Evolutionary conservation across 108 stramenopile species (phyloP), one percentile per base, ranked within the genome.

Genomic region (Halocafeteria seosinensis): DNA sequence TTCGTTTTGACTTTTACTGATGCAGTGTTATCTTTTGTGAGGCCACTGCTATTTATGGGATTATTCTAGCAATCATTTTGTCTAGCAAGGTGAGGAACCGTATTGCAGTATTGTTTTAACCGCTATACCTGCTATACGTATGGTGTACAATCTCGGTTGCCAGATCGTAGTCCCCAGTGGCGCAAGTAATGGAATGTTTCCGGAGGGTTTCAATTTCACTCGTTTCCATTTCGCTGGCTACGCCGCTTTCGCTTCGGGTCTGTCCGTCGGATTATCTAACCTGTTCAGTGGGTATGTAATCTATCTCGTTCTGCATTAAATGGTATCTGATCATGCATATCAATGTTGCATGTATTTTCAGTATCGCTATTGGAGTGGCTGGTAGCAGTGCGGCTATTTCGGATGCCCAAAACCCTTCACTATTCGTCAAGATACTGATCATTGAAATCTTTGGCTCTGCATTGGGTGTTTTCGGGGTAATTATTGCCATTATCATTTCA

Each of bases 401-500:
- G 26, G 97, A 99, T 79, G 97, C 94, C 21, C 94, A 95, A 71
- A 89, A 99, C 71, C 72, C 84, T 23, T 78, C 82, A 34, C 83
- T 99, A n/a, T 99, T 99, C 76, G 93, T 96, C 51, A 95, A 95
- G 77, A 92, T 99, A 74, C 73, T 99, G 38, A 96, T 99, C 81
- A 95, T 99, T 6, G 94, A 99, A 74, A 96, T 99, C 82, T 99
- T 99, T 71, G 98, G 94, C 11, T 87, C 85, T 0, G 98, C 98
- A 11, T 76, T 99, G 62, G 98, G 98, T 29, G 94, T 99, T 73
- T 99, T 99, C 69, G 97, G 97, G 17, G 94, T 99, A 68, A 99
- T 99, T 78, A 94, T 99, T 35, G 94, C 92, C 58, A 96, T 99
- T 76, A 94, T 96, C n/a, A n/a, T n/a, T n/a, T n/a, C n/a, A n/a